Base-by-base conservation (phyloP, 495 filamentous ascomycete genomes). In the Tuber melanosporum region DNA sequence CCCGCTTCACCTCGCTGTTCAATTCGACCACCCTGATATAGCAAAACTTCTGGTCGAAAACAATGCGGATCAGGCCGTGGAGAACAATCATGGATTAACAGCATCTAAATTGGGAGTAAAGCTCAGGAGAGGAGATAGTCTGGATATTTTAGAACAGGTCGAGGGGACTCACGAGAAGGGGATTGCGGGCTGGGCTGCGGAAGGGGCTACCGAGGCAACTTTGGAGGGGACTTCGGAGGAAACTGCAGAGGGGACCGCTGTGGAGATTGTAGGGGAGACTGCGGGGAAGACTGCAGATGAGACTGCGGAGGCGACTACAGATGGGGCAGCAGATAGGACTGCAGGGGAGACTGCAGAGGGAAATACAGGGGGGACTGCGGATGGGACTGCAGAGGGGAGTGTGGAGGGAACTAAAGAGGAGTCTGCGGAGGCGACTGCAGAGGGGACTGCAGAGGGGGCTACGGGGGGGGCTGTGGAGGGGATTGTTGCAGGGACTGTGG, bases 151-250 rank as follows among this genome's bases (percentile, higher is more conserved):
- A 32, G 72, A 44, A 19, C 41, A 39, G 5, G 36, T 36, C 15
- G 19, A 32, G 47, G 0, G 9, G 20, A n/a, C 3, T n/a, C 20
- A 1, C 45, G 14, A 46, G 89, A 85, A 91, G 87, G 6, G 89
- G 87, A 73, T 93, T 94, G 71, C 98, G 76, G 79, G 98, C 84
- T 81, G 90, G 93, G 12, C 92, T 92, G 83, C 10, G 47, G 19
- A 15, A 22, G 6, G 1, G 17, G 47, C 0, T 46, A 14, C 44
- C 1, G 47, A 47, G 45, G 39, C 2, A 5, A 41, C 39, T 41
- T 2, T 1, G 39, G 39, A 41, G 39, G 39, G 39, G 39, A 41
- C 39, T 5, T 0, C 39, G 1, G 39, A 41, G 39, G 39, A 1
- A 1, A 41, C 39, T 3, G 39, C 3, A 41, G 39, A 41, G 39